Percentiles rank a stretch among this genome's conserved stretches.
Evolutionary conservation across 1,284 basidiomycete species (phyloP).

Genomic region (Mycena citricolor): DNA sequence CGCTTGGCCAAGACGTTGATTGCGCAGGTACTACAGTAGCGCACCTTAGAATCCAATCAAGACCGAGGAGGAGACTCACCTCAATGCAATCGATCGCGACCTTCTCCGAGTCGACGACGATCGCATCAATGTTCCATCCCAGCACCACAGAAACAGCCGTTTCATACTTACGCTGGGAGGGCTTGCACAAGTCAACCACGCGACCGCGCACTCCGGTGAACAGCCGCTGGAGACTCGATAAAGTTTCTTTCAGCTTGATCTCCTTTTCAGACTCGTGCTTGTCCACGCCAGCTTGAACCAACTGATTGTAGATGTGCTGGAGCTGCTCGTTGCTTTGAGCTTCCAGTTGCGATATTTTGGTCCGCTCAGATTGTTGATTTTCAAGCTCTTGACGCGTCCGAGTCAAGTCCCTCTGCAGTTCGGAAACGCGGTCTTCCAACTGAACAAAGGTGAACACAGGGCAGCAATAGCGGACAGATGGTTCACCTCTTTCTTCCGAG

Average conservation of each 20-base stretch:
- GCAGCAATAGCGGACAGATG: too few species aligned
- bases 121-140: slow-evolving; percentile 92
- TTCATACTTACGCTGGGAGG: slow-evolving; percentile 91
- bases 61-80: slow-evolving; percentile 39
- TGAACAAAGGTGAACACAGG: too few species aligned
- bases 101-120: slow-evolving; percentile 96
- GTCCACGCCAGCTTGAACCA: slow-evolving; percentile 87
- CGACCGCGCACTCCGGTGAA: slow-evolving; percentile 92
- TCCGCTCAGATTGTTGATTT: slow-evolving; percentile 73
- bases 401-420: slow-evolving; percentile 54
- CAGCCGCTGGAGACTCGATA: slow-evolving; percentile 80
- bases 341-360: slow-evolving; percentile 79
- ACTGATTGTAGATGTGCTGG: slow-evolving; percentile 77
- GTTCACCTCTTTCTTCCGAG: slow-evolving; percentile 65
- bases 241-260: slow-evolving; percentile 80
- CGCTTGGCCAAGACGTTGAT: slow-evolving; percentile 91
- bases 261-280: slow-evolving; percentile 86
- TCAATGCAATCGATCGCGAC: slow-evolving; percentile 98
- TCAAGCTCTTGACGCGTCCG: slow-evolving; percentile 70
- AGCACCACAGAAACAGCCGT: slow-evolving; percentile 93
- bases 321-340: slow-evolving; percentile 91
- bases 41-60: neutral
- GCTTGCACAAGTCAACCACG: slow-evolving; percentile 91
- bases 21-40: slow-evolving; percentile 80
- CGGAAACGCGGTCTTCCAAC: slow-evolving; percentile 60